phyloP scores from a whole-genome alignment of 2,329 filamentous ascomycete genomes.

The Calcarisporium arbuscula region DNA sequence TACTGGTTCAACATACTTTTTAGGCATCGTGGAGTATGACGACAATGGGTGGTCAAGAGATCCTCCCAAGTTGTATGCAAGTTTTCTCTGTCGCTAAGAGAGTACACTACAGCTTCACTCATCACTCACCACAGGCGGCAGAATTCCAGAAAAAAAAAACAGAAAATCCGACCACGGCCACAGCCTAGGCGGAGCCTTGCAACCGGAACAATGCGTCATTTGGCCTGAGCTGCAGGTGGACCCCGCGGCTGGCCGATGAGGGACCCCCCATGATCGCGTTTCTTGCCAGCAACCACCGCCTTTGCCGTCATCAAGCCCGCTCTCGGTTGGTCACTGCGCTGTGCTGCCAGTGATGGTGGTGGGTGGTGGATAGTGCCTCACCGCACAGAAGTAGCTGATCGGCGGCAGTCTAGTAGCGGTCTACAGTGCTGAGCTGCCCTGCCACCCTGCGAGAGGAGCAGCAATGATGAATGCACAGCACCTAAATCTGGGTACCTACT shows the following conservation, averaged over 20 bases:
- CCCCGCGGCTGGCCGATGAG: conserved; percentile 14
- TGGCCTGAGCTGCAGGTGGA: conserved; percentile 10
- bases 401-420: no score
- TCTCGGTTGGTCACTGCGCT: conserved; percentile 8
- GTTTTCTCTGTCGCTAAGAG: no score
- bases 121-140: no score
- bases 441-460: no score
- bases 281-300: conserved; percentile 26
- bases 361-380: conserved; percentile 1
- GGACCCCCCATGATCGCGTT: conserved; percentile 15
- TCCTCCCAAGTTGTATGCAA: neutral
- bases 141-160: conserved; percentile 7
- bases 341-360: conserved; percentile 1
- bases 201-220: conserved; percentile 25
- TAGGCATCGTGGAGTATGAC: conserved; percentile 12
- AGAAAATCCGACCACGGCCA: conserved; percentile 10
- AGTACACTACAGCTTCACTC: no score
- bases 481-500: no score
- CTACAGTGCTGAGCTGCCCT: no score
- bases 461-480: no score
- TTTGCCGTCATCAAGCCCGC: conserved; percentile 24
- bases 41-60: neutral
- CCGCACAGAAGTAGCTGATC: no score
- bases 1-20: conserved; percentile 14
- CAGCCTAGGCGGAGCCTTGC: conserved; percentile 15